Conservation (phyloP, 768 basidiomycete genomes). For the Vishniacozyma victoriae region DNA sequence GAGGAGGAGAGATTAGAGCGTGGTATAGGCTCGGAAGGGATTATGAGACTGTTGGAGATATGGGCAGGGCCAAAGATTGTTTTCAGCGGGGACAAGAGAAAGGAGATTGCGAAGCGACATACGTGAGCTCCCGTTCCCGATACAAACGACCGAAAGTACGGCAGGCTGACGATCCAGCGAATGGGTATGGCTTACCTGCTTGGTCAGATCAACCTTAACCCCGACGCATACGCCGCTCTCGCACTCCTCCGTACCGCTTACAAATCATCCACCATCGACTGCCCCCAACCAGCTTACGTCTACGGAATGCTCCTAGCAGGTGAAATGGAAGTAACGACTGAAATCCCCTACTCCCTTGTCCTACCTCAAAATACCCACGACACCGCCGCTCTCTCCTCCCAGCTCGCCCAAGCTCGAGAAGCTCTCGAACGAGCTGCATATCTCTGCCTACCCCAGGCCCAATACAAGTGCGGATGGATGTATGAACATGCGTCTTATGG, state of each 20-base stretch:
- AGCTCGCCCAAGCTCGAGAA: slow-evolving; percentile 60
- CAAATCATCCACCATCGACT: slow-evolving; percentile 62
- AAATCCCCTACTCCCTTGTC: slow-evolving; percentile 55
- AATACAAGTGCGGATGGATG: slow-evolving; percentile 86
- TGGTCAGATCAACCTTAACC: slow-evolving; percentile 68
- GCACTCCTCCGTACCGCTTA: slow-evolving; percentile 74
- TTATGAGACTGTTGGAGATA: slow-evolving; percentile 78
- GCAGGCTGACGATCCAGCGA: slow-evolving; percentile 53
- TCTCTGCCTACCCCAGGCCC: slow-evolving; percentile 70
- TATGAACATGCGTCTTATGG: slow-evolving; percentile 86
- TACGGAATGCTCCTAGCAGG: slow-evolving; percentile 72
- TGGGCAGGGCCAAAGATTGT: slow-evolving; percentile 68
- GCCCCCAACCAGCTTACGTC: slow-evolving; percentile 67
- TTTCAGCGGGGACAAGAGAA: slow-evolving; percentile 74
- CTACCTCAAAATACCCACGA: slow-evolving; percentile 50
- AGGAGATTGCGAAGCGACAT: slow-evolving; percentile 71
- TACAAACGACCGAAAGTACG: not conserved
- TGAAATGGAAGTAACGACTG: slow-evolving; percentile 64
- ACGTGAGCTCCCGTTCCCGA: slow-evolving; percentile 56
- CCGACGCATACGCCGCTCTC: slow-evolving; percentile 57
- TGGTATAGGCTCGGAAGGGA: slow-evolving; percentile 91
- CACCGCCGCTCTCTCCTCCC: slow-evolving; percentile 30
- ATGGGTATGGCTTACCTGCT: slow-evolving; percentile 89
- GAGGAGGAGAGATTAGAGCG: slow-evolving; percentile 67
- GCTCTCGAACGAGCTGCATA: slow-evolving; percentile 80